phyloP scores from a whole-genome alignment of 2,329 filamentous ascomycete species.

The Ambrosiella beaveri region DNA sequence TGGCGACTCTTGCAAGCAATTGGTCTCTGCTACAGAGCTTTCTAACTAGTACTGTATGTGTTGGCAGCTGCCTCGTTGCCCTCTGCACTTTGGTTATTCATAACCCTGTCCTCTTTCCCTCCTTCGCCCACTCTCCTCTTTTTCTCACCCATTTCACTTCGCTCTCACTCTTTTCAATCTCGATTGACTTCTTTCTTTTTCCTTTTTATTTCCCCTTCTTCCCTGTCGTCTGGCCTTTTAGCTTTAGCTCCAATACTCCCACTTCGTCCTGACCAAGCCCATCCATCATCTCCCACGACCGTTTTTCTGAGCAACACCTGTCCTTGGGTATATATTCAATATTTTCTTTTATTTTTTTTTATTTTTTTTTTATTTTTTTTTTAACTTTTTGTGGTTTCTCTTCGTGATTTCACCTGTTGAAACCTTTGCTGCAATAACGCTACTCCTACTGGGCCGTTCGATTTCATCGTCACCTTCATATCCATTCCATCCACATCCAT shows the following conservation, averaged over 20 bases:
- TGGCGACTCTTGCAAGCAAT: no score
- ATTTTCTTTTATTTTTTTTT: background rate
- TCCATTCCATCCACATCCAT: background rate
- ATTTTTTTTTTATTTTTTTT: background rate
- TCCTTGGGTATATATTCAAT: background rate
- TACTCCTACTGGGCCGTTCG: background rate
- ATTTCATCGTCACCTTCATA: background rate
- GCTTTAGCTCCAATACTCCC: background rate
- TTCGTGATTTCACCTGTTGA: background rate
- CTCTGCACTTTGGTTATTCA: background rate
- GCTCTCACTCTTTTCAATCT: background rate
- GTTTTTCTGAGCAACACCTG: background rate
- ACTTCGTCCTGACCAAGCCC: background rate
- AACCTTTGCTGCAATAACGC: background rate
- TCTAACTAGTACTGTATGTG: no score
- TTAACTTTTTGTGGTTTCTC: background rate
- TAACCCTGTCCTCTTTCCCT: background rate
- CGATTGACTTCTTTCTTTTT: background rate
- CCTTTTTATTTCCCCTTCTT: background rate
- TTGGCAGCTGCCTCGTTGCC: background rate
- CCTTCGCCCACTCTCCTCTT: background rate
- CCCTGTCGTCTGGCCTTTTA: background rate
- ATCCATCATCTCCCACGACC: background rate
- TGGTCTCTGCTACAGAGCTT: no score
- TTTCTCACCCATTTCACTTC: background rate